Base-by-base conservation (phyloP, 2,329 filamentous ascomycete genomes). In the Neurospora sp. region DNA sequence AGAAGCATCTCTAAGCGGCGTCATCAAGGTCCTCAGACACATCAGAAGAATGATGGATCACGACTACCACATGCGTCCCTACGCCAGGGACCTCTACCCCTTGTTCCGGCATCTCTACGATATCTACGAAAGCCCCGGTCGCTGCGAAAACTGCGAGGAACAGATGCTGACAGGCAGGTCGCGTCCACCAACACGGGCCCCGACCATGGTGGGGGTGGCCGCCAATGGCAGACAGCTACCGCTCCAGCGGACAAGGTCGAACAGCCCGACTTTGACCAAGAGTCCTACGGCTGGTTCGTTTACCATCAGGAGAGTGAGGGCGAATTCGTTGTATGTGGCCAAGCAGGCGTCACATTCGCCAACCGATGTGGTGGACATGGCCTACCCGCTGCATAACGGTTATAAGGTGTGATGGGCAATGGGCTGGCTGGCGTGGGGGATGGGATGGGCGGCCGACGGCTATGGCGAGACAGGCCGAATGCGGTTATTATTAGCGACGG, bases 1-100 rank as follows among this genome's bases (percentile, higher is more conserved):
- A 0, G 71, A 72, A 28, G 19, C 43, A 8, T 74, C 74, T 0
- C 68, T 71, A 19, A 67, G 66, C 28, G 74, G 72, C 17, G 67
- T 76, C 7, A 43, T 76, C 6, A 42, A 70, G 13, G 67, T 73
- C 38, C 68, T 76, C 0, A 73, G 74, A 0, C 38, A 68, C 69
- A 75, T 76, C 36, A 69, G 68, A 15, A 52, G 68, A 40, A 76
- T 76, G 75, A 76, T 76, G 75, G 46, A 75, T 62, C 66, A 42
- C 28, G 69, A 69, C 10, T 69, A 68, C 46, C 38, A 46, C 6
- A 66, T 67, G 38, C 72, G 75, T 8, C 74, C 75, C 2, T 67
- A 69, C n/a, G 75, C 75, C 2, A 52, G 72, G 23, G 70, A 73
- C 40, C 70, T 76, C 6, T 76, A 75, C 67, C 74, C 75, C 1